Evolutionary conservation across 2,329 filamentous ascomycete genomes (phyloP).

Genomic region (Fusarium mexicanum): DNA sequence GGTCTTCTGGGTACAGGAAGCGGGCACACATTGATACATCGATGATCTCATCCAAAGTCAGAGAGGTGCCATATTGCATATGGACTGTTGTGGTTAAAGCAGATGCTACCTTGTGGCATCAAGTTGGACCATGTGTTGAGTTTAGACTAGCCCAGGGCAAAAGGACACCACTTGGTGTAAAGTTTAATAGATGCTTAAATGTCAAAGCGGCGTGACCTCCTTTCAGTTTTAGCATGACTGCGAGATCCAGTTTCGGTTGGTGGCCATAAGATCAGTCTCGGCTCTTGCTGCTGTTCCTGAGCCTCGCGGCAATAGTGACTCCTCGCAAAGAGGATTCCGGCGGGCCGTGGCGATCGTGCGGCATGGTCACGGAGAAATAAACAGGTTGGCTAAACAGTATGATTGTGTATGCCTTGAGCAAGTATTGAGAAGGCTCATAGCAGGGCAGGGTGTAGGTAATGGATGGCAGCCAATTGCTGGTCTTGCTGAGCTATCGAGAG

Average conservation of each 20-base stretch:
- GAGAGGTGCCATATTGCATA: neutral
- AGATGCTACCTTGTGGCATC: neutral
- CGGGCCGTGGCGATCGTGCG: slow-evolving; percentile 37
- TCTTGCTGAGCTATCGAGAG: neutral
- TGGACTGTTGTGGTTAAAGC: neutral
- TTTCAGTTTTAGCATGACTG: neutral
- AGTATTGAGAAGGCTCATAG: neutral
- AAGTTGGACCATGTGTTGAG: neutral
- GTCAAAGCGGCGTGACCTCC: neutral
- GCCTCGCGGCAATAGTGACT: neutral
- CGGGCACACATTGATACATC: neutral
- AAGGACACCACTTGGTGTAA: neutral
- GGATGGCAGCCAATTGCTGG: slow-evolving; percentile 15
- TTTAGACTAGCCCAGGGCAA: neutral
- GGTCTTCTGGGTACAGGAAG: slow-evolving; percentile 14
- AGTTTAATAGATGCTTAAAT: neutral
- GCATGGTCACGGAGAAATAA: slow-evolving; percentile 14
- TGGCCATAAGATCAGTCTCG: neutral
- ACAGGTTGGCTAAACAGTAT: neutral
- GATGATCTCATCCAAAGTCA: slow-evolving; percentile 25
- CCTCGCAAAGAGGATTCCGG: slow-evolving; percentile 5
- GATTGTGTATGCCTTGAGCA: neutral
- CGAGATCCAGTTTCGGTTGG: neutral
- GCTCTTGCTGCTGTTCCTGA: neutral
- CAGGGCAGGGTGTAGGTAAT: slow-evolving; percentile 13